Percentiles rank a stretch among this genome's conserved stretches.
These are phyloP conservation scores for Pichia sporocuriosa DNA, from an alignment of 805 yeast species.

Conservation along the genomic window DNA sequence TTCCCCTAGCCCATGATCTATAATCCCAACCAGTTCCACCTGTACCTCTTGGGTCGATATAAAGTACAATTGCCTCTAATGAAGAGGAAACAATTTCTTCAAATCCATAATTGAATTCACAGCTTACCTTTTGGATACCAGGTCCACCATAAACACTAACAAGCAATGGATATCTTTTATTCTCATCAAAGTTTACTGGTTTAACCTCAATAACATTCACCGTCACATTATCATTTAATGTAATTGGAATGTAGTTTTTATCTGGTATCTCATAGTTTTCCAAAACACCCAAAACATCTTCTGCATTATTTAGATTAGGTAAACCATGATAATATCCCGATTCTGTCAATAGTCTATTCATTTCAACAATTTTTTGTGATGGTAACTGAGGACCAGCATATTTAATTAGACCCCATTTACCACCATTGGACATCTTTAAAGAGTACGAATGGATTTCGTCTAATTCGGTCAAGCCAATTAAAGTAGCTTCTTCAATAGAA, in stretches of 20 bases:
- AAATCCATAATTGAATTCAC: slow-evolving; percentile 43
- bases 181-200: slow-evolving; percentile 47
- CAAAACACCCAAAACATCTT: slow-evolving; percentile 14
- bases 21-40: slow-evolving; percentile 72
- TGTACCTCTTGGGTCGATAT: slow-evolving; percentile 77
- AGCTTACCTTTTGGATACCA: slow-evolving; percentile 55
- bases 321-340: slow-evolving; percentile 11
- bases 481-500: slow-evolving; percentile 27
- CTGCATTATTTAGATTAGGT: slow-evolving; percentile 15
- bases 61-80: slow-evolving; percentile 53
- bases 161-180: slow-evolving; percentile 50
- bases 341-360: slow-evolving; percentile 14
- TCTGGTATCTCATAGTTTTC: slow-evolving; percentile 42
- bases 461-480: slow-evolving; percentile 26
- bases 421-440: slow-evolving; percentile 49
- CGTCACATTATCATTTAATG: slow-evolving; percentile 29
- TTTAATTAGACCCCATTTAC: slow-evolving; percentile 42
- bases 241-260: slow-evolving; percentile 32
- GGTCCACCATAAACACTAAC: slow-evolving; percentile 79
- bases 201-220: slow-evolving; percentile 54
- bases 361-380: slow-evolving; percentile 34
- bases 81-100: slow-evolving; percentile 53
- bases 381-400: slow-evolving; percentile 47
- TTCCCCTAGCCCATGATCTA: slow-evolving; percentile 46
- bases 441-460: slow-evolving; percentile 40